Evolutionary conservation across 305 asterid species (phyloP), one percentile per base, ranked within the genome.

Genomic region (Fraxinus albicans): DNA sequence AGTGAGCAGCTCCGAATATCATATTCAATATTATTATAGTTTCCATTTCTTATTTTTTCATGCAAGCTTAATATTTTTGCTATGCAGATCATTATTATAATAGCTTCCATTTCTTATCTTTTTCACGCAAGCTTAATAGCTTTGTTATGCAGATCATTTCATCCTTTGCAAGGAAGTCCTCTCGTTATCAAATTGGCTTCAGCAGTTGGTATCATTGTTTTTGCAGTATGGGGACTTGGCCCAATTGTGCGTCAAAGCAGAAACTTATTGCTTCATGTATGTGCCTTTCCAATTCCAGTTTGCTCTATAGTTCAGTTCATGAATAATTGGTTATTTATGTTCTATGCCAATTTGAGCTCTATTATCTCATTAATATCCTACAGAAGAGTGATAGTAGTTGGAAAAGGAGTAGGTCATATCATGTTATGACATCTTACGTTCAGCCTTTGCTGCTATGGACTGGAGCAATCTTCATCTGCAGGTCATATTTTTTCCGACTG

Each of bases 221-320:
- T 96, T 88, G 92, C 97, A 77, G 77, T 93, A 79, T 95, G 98
- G 98, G 98, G 99, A 84, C 92, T 95, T 85, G 91, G 93, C 55
- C 98, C 97, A 9, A 89, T 93, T 60, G 84, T 91, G 90, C 92
- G 87, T 84, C 94, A 80, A 74, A 85, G 90, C 93, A 91, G 95
- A 84, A 91, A 90, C 84, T 27, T 95, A 83, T 82, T 94, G 84
- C 87, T 89, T 42, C 91, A 88, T 70, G 99, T 96, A 88, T 79
- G 90, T 82, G 74, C 73, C 78, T 82, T 89, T 77, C 44, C 69
- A 65, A 60, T 74, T 78, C 73, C 78, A 53, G 35, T 79, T 86
- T 73, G 77, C 78, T 83, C 81, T 73, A 38, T 63, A 34, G 75
- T 81, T 82, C 44, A 76, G 70, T 63, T 72, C 79, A 67, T 78